A percentile compares a stretch with the other conserved stretches of the same genome.
Conservation (phyloP, 2,329 filamentous ascomycete genomes). For the Trichophyton rubrum region DNA sequence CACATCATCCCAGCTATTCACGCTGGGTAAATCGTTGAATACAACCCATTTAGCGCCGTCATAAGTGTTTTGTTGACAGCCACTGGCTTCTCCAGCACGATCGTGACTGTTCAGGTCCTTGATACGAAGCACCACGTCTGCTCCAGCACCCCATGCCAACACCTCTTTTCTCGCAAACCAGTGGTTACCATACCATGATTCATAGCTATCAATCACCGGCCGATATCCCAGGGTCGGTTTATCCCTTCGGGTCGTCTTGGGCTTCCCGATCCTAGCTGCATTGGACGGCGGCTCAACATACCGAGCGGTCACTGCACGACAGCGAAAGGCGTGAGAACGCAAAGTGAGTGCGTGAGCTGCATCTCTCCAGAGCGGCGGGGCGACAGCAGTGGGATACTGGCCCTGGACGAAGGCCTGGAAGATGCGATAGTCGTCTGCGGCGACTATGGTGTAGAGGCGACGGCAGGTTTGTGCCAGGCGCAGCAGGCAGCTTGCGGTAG, state of each 20-base stretch:
- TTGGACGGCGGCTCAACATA: conserved; percentile 37
- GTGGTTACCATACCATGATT: conserved; percentile 34
- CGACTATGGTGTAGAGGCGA: conserved; percentile 34
- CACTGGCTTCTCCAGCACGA: neutral
- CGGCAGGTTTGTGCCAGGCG: conserved; percentile 36
- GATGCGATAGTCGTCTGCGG: conserved; percentile 37
- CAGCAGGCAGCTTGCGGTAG: conserved; percentile 34
- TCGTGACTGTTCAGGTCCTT: conserved; percentile 31
- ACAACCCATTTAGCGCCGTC: conserved; percentile 36
- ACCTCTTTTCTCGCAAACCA: conserved; percentile 44
- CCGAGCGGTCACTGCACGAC: conserved; percentile 43
- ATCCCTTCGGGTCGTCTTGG: conserved; percentile 34
- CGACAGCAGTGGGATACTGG: conserved; percentile 36
- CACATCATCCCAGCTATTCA: conserved; percentile 48
- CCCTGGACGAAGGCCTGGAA: conserved; percentile 36
- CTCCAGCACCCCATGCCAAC: conserved; percentile 48
- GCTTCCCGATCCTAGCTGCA: conserved; percentile 29
- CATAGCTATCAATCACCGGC: conserved; percentile 47
- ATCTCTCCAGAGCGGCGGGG: conserved; percentile 36
- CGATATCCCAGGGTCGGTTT: conserved; percentile 44
- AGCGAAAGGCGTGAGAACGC: conserved; percentile 45
- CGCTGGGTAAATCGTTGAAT: conserved; percentile 40
- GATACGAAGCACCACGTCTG: conserved; percentile 41
- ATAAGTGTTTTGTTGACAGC: conserved; percentile 14
- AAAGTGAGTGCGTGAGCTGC: conserved; percentile 44